Evolutionary conservation across 1,139 yeast genomes (phyloP).

Genomic region (Blastobotrys serpentis): DNA sequence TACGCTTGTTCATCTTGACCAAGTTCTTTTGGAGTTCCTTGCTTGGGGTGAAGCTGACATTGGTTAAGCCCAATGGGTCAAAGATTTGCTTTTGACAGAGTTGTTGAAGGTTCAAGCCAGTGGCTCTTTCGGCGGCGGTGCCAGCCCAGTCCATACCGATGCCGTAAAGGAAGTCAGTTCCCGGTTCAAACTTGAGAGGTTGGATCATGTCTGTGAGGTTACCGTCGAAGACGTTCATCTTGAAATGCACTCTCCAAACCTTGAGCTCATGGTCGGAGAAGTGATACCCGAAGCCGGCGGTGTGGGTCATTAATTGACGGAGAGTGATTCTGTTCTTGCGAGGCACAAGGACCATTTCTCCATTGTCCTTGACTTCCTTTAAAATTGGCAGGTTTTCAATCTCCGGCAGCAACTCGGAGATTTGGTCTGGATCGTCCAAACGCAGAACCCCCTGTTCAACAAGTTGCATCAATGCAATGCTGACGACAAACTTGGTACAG

Average conservation of each 20-base stretch:
- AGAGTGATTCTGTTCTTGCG: conserved; percentile 46
- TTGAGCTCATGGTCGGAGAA: conserved; percentile 34
- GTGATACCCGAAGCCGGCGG: conserved; percentile 35
- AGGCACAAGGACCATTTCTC: conserved; percentile 34
- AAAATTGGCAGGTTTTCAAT: conserved; percentile 41
- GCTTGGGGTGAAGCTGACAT: conserved; percentile 9
- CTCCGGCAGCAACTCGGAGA: conserved; percentile 31
- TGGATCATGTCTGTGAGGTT: conserved; percentile 1
- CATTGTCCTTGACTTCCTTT: conserved; percentile 42
- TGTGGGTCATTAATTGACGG: conserved; percentile 51
- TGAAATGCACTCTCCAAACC: conserved; percentile 10
- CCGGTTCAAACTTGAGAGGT: conserved; percentile 6
- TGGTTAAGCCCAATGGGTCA: conserved; percentile 1
- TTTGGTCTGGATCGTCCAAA: conserved; percentile 41
- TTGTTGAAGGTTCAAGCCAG: conserved; percentile 6
- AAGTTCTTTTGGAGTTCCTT: conserved; percentile 4
- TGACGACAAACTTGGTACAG: conserved; percentile 51
- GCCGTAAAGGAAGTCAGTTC: conserved; percentile 7
- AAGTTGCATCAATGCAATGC: conserved; percentile 48
- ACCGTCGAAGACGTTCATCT: conserved; percentile 7
- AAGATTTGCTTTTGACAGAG: conserved; percentile 1
- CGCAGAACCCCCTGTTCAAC: conserved; percentile 47
- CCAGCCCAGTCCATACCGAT: conserved; percentile 10
- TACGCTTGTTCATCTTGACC: conserved; percentile 9
- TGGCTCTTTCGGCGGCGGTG: conserved; percentile 3